These are phyloP conservation scores for Fusarium kyushuense DNA, from an alignment of 2,329 filamentous ascomycete species.

Conservation along the genomic window DNA sequence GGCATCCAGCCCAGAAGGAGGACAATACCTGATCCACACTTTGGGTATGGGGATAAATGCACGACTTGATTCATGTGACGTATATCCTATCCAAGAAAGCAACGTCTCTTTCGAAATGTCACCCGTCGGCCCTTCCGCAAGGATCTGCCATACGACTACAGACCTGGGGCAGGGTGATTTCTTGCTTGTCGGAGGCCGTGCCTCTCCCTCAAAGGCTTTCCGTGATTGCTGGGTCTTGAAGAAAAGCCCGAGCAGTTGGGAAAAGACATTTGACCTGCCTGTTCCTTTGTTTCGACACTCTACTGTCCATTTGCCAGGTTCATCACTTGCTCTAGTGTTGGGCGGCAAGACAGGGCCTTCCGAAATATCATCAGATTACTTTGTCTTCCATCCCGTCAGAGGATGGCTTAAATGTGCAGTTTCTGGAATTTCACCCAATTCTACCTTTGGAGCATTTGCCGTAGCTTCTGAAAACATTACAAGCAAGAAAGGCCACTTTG, in stretches of 20 bases:
- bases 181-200: slow-evolving; percentile 80
- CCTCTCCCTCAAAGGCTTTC: slow-evolving; percentile 77
- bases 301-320: slow-evolving; percentile 63
- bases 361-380: slow-evolving; percentile 62
- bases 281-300: slow-evolving; percentile 81
- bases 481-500: slow-evolving; percentile 51
- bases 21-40: slow-evolving; percentile 59
- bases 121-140: slow-evolving; percentile 49
- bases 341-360: slow-evolving; percentile 70
- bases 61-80: slow-evolving; percentile 63
- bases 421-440: slow-evolving; percentile 51
- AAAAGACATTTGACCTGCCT: slow-evolving; percentile 73
- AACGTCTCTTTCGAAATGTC: slow-evolving; percentile 45
- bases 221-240: slow-evolving; percentile 81
- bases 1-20: slow-evolving; percentile 53
- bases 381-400: slow-evolving; percentile 62
- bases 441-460: slow-evolving; percentile 60
- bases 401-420: slow-evolving; percentile 63
- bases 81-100: slow-evolving; percentile 54
- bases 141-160: slow-evolving; percentile 84
- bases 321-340: slow-evolving; percentile 67
- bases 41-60: slow-evolving; percentile 60
- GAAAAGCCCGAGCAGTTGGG: slow-evolving; percentile 68
- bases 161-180: slow-evolving; percentile 68
- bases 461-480: slow-evolving; percentile 44